Evolutionary conservation across 192 early-diverging fungal genomes (phyloP).

Genomic region (Coemansia sp.): DNA sequence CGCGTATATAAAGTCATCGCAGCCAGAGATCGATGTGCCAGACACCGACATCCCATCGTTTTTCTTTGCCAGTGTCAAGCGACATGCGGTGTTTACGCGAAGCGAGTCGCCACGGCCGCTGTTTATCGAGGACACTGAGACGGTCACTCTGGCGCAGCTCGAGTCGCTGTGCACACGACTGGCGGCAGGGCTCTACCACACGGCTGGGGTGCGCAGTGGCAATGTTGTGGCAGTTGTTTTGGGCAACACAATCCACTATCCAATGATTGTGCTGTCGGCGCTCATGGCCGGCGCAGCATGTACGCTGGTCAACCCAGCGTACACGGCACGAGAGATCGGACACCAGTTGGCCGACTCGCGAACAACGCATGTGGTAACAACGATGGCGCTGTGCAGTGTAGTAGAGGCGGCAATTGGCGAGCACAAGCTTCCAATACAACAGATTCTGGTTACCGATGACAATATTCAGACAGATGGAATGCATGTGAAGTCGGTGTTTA

Average conservation of each 20-base stretch:
- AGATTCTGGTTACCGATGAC: conserved; percentile 7
- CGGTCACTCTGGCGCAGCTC: conserved; percentile 12
- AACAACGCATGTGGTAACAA: conserved; percentile 66
- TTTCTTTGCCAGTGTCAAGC: conserved; percentile 15
- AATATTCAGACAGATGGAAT: neutral
- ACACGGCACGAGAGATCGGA: conserved; percentile 71
- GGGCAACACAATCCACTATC: conserved; percentile 69
- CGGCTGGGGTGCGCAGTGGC: conserved; percentile 60
- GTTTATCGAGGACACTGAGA: conserved; percentile 17
- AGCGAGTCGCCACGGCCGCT: conserved; percentile 12
- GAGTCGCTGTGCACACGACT: conserved; percentile 14
- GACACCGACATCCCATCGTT: conserved; percentile 13
- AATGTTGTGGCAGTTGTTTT: conserved; percentile 72
- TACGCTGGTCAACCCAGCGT: conserved; percentile 76
- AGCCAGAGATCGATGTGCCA: conserved; percentile 14
- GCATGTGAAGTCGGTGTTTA: neutral
- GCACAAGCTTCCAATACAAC: neutral
- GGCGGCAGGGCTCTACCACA: conserved; percentile 40
- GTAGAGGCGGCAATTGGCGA: conserved; percentile 1
- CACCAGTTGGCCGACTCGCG: conserved; percentile 73
- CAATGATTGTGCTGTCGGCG: conserved; percentile 59
- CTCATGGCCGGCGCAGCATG: conserved; percentile 65
- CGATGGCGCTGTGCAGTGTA: conserved; percentile 7
- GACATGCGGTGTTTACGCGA: conserved; percentile 2
- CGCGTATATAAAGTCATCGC: conserved; percentile 5